Percentiles rank a stretch among this genome's conserved stretches.
These are phyloP conservation scores for Dioscorea zingiberensis DNA, from an alignment of 106 monocot species.

Conservation along the genomic window DNA sequence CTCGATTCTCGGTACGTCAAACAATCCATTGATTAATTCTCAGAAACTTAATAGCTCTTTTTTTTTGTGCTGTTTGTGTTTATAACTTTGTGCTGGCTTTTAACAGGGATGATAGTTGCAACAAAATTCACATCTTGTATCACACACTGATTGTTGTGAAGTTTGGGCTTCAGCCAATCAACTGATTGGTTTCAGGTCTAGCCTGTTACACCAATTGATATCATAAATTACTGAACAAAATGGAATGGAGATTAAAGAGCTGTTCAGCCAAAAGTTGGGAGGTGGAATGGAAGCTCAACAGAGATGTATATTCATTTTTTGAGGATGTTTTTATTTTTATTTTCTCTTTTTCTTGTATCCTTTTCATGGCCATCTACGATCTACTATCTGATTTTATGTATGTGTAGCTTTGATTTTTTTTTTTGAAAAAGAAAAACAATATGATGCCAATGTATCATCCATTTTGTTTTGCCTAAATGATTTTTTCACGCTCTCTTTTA, in stretches of 20 bases:
- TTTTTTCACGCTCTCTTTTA: no score
- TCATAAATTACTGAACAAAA: neutral
- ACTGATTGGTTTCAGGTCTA: neutral
- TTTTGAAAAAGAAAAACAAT: no score
- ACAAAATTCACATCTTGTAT: neutral
- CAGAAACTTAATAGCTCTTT: neutral
- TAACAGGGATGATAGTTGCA: slow-evolving; percentile 5
- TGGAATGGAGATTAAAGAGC: neutral
- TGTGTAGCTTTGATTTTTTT: no score
- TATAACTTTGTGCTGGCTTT: neutral
- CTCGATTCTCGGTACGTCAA: neutral
- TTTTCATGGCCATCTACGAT: neutral
- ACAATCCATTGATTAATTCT: neutral
- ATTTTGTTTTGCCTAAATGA: no score
- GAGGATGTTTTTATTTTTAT: neutral
- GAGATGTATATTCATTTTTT: neutral
- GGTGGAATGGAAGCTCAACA: neutral
- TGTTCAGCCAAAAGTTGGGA: neutral
- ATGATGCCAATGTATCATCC: no score
- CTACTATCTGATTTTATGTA: no score
- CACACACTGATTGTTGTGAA: neutral
- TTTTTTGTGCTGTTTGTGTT: neutral
- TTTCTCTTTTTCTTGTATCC: neutral
- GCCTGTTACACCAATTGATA: neutral
- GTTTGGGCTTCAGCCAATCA: neutral